Evolutionary conservation across 129 eudicot genomes (phyloP).

Genomic region (Centrapalus pauciflorus): DNA sequence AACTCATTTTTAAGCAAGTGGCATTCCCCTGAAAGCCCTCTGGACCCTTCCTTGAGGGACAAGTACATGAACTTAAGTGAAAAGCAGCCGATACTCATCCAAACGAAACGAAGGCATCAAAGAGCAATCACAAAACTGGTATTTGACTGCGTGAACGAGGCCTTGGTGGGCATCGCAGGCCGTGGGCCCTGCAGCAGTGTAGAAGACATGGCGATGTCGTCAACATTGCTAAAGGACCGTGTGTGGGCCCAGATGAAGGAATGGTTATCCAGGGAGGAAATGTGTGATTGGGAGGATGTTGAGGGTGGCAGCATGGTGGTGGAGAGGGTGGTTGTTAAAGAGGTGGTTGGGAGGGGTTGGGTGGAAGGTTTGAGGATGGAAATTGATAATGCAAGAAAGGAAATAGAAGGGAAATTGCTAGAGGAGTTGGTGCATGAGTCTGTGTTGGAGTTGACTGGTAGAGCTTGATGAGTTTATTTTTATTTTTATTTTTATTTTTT

Average conservation of each 20-base stretch:
- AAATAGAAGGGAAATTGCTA: slow-evolving; percentile 72
- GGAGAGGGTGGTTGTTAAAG: slow-evolving; percentile 64
- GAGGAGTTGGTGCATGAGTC: slow-evolving; percentile 77
- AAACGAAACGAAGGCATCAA: slow-evolving; percentile 51
- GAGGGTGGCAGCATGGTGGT: slow-evolving; percentile 48
- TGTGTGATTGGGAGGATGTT: slow-evolving; percentile 31
- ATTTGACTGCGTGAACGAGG: slow-evolving; percentile 79
- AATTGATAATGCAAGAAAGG: slow-evolving; percentile 48
- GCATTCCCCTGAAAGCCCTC: slow-evolving; percentile 85
- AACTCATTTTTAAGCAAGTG: slow-evolving; percentile 48
- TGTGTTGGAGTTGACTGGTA: slow-evolving; percentile 56
- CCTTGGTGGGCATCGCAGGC: slow-evolving; percentile 44
- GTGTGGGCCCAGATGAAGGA: slow-evolving; percentile 65
- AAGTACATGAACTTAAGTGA: slow-evolving; percentile 43
- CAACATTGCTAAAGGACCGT: slow-evolving; percentile 36
- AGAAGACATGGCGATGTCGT: slow-evolving; percentile 19
- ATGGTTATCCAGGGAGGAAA: slow-evolving; percentile 51
- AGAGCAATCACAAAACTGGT: slow-evolving; percentile 58
- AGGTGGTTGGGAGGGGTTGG: slow-evolving; percentile 85
- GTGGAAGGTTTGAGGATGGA: slow-evolving; percentile 50
- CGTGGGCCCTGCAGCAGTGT: slow-evolving; percentile 19
- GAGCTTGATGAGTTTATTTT: slow-evolving; percentile 20
- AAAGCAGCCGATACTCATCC: slow-evolving; percentile 38
- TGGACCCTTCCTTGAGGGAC: slow-evolving; percentile 76
- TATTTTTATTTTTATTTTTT: not conserved